Evolutionary conservation across 1,284 basidiomycete species (phyloP).

Genomic region (Coniferiporia sulphurascens): DNA sequence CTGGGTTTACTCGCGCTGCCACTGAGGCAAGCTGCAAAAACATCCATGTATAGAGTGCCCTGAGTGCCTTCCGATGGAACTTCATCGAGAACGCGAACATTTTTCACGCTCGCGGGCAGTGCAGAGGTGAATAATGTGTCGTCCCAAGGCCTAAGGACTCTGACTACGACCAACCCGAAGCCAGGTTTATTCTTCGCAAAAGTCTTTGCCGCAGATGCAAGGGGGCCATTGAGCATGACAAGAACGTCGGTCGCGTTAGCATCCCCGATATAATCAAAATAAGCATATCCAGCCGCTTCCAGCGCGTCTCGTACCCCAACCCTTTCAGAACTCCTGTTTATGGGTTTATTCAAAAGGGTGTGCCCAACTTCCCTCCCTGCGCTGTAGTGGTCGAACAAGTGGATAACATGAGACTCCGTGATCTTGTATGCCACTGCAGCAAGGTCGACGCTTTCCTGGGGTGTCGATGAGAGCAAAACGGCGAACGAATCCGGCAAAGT

Average conservation of each 20-base stretch:
- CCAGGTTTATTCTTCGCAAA: slow-evolving; percentile 41
- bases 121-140: slow-evolving; percentile 50
- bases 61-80: slow-evolving; percentile 58
- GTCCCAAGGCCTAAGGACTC: slow-evolving; percentile 75
- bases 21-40: slow-evolving; percentile 57
- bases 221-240: slow-evolving; percentile 64
- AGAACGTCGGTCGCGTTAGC: slow-evolving; percentile 51
- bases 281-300: slow-evolving; percentile 48
- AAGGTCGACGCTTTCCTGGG: slow-evolving; percentile 74
- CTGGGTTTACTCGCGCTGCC: slow-evolving; percentile 33
- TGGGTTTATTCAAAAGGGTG: slow-evolving; percentile 30
- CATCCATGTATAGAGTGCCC: slow-evolving; percentile 67
- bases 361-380: slow-evolving; percentile 67
- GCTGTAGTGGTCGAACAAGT: slow-evolving; percentile 75
- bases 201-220: slow-evolving; percentile 54
- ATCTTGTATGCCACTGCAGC: slow-evolving; percentile 63
- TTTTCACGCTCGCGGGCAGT: slow-evolving; percentile 53
- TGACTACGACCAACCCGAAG: slow-evolving; percentile 62
- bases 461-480: slow-evolving; percentile 77
- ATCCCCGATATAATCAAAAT: slow-evolving; percentile 69
- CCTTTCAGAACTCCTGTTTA: slow-evolving; percentile 29
- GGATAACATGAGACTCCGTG: slow-evolving; percentile 60
- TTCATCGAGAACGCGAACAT: slow-evolving; percentile 71
- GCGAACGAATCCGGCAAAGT: slow-evolving; percentile 66
- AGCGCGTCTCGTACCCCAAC: slow-evolving; percentile 44